phyloP scores from a whole-genome alignment of 345 rosid genomes.

The Gossypium anomalum region DNA sequence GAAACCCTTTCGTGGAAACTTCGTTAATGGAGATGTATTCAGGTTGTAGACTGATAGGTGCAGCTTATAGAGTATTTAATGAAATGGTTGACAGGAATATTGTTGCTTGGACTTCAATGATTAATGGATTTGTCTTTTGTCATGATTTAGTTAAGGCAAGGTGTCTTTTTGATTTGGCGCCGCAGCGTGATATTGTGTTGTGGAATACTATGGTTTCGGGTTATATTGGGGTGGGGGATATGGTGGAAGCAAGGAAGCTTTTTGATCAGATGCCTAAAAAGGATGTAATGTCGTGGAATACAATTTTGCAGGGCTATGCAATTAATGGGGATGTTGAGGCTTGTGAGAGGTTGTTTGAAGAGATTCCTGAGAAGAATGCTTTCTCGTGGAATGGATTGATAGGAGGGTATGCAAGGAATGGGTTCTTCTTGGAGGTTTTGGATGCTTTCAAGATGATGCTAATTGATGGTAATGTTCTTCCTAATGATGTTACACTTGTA shows the following conservation, averaged over 20 bases:
- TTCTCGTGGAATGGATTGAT: conserved; percentile 83
- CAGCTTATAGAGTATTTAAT: conserved; percentile 55
- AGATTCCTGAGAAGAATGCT: conserved; percentile 61
- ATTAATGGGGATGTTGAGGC: conserved; percentile 45
- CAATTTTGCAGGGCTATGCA: conserved; percentile 62
- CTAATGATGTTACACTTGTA: conserved; percentile 75
- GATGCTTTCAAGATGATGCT: conserved; percentile 58
- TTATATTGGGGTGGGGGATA: conserved; percentile 53
- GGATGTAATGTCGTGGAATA: conserved; percentile 89
- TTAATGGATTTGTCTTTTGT: conserved; percentile 50
- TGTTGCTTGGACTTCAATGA: conserved; percentile 70
- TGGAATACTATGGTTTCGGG: conserved; percentile 80
- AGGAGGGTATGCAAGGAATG: conserved; percentile 52
- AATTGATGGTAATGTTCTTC: conserved; percentile 38
- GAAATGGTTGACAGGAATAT: conserved; percentile 72
- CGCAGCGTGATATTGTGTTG: conserved; percentile 64
- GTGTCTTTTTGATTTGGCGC: conserved; percentile 59
- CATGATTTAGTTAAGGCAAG: conserved; percentile 53
- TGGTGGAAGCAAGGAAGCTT: conserved; percentile 55
- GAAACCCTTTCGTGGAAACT: conserved; percentile 49
- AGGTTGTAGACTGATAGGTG: conserved; percentile 29
- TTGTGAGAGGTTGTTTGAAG: conserved; percentile 53
- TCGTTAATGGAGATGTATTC: conserved; percentile 74
- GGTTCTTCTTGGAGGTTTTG: conserved; percentile 42
- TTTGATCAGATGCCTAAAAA: conserved; percentile 59